phyloP scores from a whole-genome alignment of 352 stramenopile genomes.

The Globisporangium mamillatum region DNA sequence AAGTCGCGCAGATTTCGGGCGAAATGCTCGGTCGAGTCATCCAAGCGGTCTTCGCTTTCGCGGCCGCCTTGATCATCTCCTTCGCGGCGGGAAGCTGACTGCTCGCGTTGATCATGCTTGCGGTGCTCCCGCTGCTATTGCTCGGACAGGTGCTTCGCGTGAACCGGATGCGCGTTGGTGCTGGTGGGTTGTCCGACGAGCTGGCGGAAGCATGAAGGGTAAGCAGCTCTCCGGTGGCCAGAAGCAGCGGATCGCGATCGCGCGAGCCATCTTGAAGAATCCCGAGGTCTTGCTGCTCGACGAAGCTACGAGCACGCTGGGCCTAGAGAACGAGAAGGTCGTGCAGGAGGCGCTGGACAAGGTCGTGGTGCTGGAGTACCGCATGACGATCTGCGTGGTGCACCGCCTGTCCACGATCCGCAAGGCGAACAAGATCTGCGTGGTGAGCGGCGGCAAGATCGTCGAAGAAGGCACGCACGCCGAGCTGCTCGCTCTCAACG shows the following conservation, averaged over 20 bases:
- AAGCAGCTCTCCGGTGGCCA: constrained; percentile 85
- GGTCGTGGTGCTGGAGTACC: constrained; percentile 18
- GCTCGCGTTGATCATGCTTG: constrained; percentile 19
- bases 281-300: constrained; percentile 31
- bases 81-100: constrained; percentile 16
- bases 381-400: too few relatives aligned
- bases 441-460: too few relatives aligned
- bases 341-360: constrained; percentile 29
- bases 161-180: constrained; percentile 17
- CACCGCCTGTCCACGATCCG: too few relatives aligned
- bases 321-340: constrained; percentile 35
- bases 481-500: constrained; percentile 1
- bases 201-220: constrained; percentile 35
- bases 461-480: too few relatives aligned
- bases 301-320: constrained; percentile 39
- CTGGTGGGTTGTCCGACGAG: constrained; percentile 18
- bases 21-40: constrained; percentile 42
- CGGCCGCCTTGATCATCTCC: constrained; percentile 15
- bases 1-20: constrained; percentile 35
- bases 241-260: constrained; percentile 93
- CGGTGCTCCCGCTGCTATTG: constrained; percentile 18
- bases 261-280: constrained; percentile 53
- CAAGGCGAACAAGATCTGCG: too few relatives aligned
- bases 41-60: constrained; percentile 40
- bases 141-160: constrained; percentile 26